These are phyloP conservation scores for Rhododendron kiyosumense DNA, from an alignment of 148 eudicot species.

Conservation along the genomic window DNA sequence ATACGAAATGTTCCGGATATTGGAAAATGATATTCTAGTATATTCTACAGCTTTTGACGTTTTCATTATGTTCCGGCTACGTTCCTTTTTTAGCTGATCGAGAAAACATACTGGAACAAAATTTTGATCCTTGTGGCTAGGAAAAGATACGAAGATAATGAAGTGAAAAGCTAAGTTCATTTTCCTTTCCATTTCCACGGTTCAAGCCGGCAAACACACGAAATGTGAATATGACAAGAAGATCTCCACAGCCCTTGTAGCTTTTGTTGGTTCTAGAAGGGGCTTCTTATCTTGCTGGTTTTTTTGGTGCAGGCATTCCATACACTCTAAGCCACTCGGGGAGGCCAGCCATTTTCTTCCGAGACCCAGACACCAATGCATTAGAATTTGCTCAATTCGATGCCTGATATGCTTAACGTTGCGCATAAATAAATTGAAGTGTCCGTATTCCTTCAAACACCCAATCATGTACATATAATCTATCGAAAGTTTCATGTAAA, in stretches of 20 bases:
- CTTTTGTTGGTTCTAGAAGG: neutral
- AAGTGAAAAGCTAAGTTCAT: neutral
- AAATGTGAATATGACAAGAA: neutral
- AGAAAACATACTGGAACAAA: neutral
- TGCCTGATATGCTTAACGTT: neutral
- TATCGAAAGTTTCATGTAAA: neutral
- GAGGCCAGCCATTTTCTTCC: slow-evolving; percentile 84
- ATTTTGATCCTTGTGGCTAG: neutral
- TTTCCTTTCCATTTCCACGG: neutral
- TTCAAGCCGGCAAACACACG: neutral
- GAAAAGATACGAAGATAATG: neutral
- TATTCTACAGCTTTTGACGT: neutral
- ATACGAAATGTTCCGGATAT: neutral
- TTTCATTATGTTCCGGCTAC: neutral
- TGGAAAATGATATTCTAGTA: no score
- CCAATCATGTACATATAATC: neutral
- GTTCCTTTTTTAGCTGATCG: neutral
- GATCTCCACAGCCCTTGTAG: neutral
- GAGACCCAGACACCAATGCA: slow-evolving; percentile 94
- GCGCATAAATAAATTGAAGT: neutral
- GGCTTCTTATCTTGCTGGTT: neutral
- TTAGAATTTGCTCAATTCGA: slow-evolving; percentile 83
- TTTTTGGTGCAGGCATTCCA: slow-evolving; percentile 54
- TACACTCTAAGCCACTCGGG: slow-evolving; percentile 94
- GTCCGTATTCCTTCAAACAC: neutral